Conservation (phyloP, 805 yeast genomes). For the Brettanomyces nanus region DNA sequence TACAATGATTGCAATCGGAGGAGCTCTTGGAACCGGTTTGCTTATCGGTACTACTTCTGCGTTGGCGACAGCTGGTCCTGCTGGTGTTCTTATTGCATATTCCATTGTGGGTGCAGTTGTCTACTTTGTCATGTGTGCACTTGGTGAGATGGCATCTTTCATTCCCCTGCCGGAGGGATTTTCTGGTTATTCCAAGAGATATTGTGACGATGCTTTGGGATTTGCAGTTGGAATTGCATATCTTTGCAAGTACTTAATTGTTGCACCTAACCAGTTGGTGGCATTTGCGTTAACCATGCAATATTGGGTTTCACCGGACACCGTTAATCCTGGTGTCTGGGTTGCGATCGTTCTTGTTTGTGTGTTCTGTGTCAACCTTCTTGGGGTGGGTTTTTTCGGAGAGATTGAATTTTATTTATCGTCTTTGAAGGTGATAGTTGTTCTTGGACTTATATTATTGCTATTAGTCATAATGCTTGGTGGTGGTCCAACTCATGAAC, state of each 20-base stretch:
- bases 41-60: conserved; percentile 72
- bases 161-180: conserved; percentile 49
- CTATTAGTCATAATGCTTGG: conserved; percentile 63
- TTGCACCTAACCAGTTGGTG: conserved; percentile 50
- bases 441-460: conserved; percentile 57
- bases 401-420: conserved; percentile 52
- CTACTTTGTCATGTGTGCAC: conserved; percentile 50
- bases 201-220: conserved; percentile 46
- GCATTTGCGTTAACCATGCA: conserved; percentile 48
- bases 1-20: conserved; percentile 68
- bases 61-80: conserved; percentile 65
- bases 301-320: conserved; percentile 41
- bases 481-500: conserved; percentile 69
- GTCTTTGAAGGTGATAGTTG: conserved; percentile 53
- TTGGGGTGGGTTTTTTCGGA: conserved; percentile 43
- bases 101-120: conserved; percentile 64
- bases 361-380: conserved; percentile 32
- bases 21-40: conserved; percentile 76
- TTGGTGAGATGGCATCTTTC: conserved; percentile 50
- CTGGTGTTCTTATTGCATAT: conserved; percentile 53
- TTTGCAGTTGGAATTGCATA: conserved; percentile 50
- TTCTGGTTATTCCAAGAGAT: conserved; percentile 45
- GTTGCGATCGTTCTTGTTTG: conserved; percentile 34
- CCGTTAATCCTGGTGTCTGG: conserved; percentile 49
- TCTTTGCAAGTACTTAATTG: conserved; percentile 42